phyloP scores from a whole-genome alignment of 495 filamentous ascomycete species.

The Xylaria scruposa region DNA sequence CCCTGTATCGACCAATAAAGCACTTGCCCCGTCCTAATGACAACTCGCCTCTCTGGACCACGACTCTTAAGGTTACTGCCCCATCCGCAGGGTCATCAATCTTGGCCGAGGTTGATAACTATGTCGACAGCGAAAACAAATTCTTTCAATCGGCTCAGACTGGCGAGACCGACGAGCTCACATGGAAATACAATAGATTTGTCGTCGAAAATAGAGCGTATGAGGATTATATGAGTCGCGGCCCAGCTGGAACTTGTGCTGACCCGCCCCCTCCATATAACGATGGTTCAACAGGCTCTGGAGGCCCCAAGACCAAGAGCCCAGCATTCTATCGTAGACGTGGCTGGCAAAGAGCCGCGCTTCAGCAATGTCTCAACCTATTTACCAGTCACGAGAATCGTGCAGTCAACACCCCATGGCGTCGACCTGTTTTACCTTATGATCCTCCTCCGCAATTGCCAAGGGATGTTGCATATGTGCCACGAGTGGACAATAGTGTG shows the following conservation, averaged over 20 bases:
- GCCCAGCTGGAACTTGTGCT: not conserved
- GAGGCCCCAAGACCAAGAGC: not conserved
- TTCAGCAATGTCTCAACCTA: constrained; percentile 46
- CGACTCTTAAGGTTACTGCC: not conserved
- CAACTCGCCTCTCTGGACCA: constrained; percentile 9
- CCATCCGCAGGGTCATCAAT: not conserved
- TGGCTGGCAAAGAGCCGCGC: constrained; percentile 49
- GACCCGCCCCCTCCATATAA: constrained; percentile 17
- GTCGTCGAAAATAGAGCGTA: constrained; percentile 11
- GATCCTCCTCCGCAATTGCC: constrained; percentile 28
- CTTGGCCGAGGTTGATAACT: constrained; percentile 21
- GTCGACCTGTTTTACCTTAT: constrained; percentile 42
- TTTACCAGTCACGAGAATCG: constrained; percentile 35
- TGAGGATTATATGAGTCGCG: constrained; percentile 14
- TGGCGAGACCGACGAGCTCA: not conserved
- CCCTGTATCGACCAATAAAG: constrained; percentile 30
- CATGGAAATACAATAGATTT: constrained; percentile 7
- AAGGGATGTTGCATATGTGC: constrained; percentile 32
- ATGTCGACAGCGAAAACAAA: constrained; percentile 23
- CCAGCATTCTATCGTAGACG: constrained; percentile 32
- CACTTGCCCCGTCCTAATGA: constrained; percentile 6
- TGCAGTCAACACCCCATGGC: constrained; percentile 35
- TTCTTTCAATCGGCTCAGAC: constrained; percentile 1
- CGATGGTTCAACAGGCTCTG: not conserved
- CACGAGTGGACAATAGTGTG: constrained; percentile 29